Percentiles rank a stretch among this genome's conserved stretches.
These are phyloP conservation scores for Chalciporus chontae DNA, from an alignment of 768 basidiomycete species.

Conservation along the genomic window DNA sequence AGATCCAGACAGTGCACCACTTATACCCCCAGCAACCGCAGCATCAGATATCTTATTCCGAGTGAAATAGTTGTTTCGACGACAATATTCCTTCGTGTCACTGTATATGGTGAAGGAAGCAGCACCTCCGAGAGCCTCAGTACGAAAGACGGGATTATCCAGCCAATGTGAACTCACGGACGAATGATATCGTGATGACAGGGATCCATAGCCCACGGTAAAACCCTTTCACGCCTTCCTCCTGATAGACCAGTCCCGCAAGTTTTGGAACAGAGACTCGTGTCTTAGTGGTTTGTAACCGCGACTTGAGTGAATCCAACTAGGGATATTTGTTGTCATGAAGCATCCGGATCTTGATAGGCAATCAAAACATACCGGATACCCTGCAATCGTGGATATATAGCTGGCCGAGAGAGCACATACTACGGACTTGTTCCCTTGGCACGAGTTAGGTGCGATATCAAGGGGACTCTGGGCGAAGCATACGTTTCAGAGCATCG, in stretches of 20 bases:
- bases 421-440: slow-evolving; percentile 84
- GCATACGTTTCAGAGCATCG: slow-evolving; percentile 64
- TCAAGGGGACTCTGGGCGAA: background rate
- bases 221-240: slow-evolving; percentile 87
- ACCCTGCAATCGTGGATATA: slow-evolving; percentile 89
- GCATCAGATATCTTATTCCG: slow-evolving; percentile 63
- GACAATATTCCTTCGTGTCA: slow-evolving; percentile 72
- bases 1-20: slow-evolving; percentile 86
- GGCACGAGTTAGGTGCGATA: slow-evolving; percentile 1
- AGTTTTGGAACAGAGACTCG: slow-evolving; percentile 70
- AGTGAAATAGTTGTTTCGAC: slow-evolving; percentile 53
- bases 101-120: slow-evolving; percentile 91
- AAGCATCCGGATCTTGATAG: background rate
- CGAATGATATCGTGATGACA: slow-evolving; percentile 91
- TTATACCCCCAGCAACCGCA: slow-evolving; percentile 72
- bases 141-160: slow-evolving; percentile 5
- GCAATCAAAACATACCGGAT: slow-evolving; percentile 51
- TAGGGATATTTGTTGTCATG: slow-evolving; percentile 28
- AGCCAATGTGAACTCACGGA: slow-evolving; percentile 62
- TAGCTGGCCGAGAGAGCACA: slow-evolving; percentile 90
- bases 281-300: slow-evolving; percentile 81
- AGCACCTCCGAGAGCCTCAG: slow-evolving; percentile 51
- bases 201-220: slow-evolving; percentile 92
- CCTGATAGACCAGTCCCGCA: slow-evolving; percentile 69
- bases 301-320: slow-evolving; percentile 93